Conservation (phyloP, 1,139 yeast species). For the Nakaseomyces delphensis region DNA sequence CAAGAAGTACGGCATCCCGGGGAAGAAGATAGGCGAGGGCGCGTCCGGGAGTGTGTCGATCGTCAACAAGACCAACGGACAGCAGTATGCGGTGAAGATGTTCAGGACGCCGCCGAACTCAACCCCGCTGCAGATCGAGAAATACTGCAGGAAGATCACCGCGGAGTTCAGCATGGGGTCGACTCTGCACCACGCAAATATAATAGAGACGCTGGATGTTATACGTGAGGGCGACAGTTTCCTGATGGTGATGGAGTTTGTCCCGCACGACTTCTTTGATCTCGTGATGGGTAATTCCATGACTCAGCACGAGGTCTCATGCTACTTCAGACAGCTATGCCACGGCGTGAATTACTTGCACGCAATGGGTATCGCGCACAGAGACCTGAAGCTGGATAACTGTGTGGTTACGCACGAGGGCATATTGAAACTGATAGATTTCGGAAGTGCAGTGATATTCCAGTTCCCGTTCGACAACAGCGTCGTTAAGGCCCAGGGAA, state of each 20-base stretch:
- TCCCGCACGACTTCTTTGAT: constrained; percentile 67
- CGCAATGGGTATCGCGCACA: constrained; percentile 60
- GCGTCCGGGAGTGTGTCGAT: constrained; percentile 70
- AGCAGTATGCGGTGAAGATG: constrained; percentile 60
- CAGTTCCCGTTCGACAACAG: constrained; percentile 35
- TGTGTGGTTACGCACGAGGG: constrained; percentile 61
- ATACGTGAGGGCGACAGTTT: constrained; percentile 44
- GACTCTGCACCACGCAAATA: constrained; percentile 49
- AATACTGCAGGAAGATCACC: constrained; percentile 54
- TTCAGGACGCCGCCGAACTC: constrained; percentile 37
- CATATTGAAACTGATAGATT: constrained; percentile 61
- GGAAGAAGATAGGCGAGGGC: constrained; percentile 58
- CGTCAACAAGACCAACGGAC: constrained; percentile 43
- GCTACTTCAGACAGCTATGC: constrained; percentile 62
- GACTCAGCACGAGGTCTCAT: constrained; percentile 48
- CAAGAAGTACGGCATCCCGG: constrained; percentile 54
- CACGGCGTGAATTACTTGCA: constrained; percentile 57
- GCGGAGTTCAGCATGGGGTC: constrained; percentile 62
- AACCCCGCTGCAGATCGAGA: constrained; percentile 32
- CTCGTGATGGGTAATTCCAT: constrained; percentile 67
- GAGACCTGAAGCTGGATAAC: constrained; percentile 70
- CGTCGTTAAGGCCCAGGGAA: constrained; percentile 48
- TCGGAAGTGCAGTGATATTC: constrained; percentile 68
- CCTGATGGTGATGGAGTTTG: constrained; percentile 66
- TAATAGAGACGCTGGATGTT: constrained; percentile 57